Evolutionary conservation across 331 rosid species (phyloP).

Genomic region (Quercus tomentella): DNA sequence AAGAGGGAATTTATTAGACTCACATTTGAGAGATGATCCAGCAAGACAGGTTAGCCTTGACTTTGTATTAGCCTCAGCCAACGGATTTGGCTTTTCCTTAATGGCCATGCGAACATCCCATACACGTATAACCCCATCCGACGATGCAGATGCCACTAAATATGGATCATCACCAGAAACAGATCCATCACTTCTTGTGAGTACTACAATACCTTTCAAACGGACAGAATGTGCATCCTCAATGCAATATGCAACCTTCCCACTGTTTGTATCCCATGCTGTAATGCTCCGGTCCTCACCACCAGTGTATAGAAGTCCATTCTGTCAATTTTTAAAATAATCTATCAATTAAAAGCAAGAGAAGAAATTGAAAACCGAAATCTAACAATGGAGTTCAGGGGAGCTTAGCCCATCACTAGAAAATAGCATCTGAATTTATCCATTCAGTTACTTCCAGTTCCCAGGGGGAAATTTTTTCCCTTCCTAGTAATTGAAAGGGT

Average conservation of each 20-base stretch:
- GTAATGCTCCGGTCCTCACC: conserved; percentile 75
- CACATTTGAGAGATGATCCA: conserved; percentile 73
- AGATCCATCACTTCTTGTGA: conserved; percentile 37
- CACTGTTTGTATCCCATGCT: conserved; percentile 81
- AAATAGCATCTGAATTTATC: neutral
- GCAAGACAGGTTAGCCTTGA: conserved; percentile 90
- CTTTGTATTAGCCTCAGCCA: conserved; percentile 75
- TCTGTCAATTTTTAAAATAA: conserved; percentile 34
- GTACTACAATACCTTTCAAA: conserved; percentile 75
- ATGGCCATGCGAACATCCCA: conserved; percentile 95
- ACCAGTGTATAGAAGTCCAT: conserved; percentile 71
- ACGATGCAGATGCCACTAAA: conserved; percentile 78
- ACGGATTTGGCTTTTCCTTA: conserved; percentile 55
- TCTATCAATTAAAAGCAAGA: neutral
- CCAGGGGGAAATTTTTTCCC: neutral
- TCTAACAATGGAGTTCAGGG: neutral
- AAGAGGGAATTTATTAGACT: conserved; percentile 13
- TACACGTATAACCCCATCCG: conserved; percentile 77
- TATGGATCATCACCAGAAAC: conserved; percentile 60
- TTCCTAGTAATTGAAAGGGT: too few relatives aligned
- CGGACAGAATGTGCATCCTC: conserved; percentile 79
- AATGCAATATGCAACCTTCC: conserved; percentile 68
- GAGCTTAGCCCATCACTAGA: neutral
- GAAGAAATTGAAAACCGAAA: neutral
- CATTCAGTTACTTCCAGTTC: neutral